phyloP scores from a whole-genome alignment of 2,329 filamentous ascomycete species.

The Aspergillus sergii region DNA sequence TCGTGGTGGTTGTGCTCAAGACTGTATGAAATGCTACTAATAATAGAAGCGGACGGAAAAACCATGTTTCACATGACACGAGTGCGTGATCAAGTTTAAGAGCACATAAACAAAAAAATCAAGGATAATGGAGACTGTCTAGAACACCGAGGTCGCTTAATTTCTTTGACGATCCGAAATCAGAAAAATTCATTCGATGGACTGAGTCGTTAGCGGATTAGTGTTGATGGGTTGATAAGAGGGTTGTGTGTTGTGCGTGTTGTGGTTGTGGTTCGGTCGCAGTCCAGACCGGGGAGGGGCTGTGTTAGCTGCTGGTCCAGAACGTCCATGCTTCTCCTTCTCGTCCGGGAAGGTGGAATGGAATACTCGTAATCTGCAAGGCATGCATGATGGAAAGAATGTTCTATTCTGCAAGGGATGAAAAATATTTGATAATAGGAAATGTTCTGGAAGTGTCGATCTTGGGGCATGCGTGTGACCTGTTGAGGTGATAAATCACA shows the following conservation, averaged over 20 bases:
- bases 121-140: not conserved
- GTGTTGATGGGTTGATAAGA: not conserved
- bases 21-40: not conserved
- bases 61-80: not conserved
- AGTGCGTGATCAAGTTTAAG: not conserved
- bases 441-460: constrained; percentile 1
- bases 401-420: not conserved
- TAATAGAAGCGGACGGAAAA: not conserved
- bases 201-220: not conserved
- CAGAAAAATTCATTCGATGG: not conserved
- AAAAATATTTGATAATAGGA: not conserved
- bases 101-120: not conserved
- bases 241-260: not conserved
- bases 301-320: not conserved
- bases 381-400: constrained; percentile 5
- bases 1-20: not conserved
- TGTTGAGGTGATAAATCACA: not conserved
- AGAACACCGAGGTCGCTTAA: not conserved
- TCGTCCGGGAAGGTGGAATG: not conserved
- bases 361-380: constrained; percentile 4
- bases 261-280: not conserved
- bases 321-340: not conserved
- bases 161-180: not conserved
- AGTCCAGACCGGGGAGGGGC: constrained; percentile 1
- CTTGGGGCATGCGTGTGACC: not conserved